These are phyloP conservation scores for Chernovozyma sophiae-reginae DNA, from an alignment of 1,139 yeast species.

Conservation along the genomic window DNA sequence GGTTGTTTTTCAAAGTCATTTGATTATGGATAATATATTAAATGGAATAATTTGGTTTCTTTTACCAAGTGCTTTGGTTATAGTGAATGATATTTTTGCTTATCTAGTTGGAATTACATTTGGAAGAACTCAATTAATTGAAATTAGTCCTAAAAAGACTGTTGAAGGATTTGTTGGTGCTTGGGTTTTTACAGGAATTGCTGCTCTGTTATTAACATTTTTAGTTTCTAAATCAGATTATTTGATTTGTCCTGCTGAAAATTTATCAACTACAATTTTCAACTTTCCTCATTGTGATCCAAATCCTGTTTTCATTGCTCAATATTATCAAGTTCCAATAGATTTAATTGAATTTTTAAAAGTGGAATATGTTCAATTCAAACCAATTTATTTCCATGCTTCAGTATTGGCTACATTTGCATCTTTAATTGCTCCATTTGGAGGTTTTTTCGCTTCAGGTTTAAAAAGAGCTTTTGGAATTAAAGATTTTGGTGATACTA, in stretches of 20 bases:
- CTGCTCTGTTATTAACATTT: conserved; percentile 65
- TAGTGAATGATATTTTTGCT: conserved; percentile 93
- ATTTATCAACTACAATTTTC: conserved; percentile 53
- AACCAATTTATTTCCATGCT: conserved; percentile 89
- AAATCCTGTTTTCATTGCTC: conserved; percentile 83
- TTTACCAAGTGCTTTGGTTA: conserved; percentile 86
- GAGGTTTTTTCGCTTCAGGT: conserved; percentile 97
- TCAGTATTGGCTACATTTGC: conserved; percentile 89
- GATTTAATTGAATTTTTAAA: conserved; percentile 47
- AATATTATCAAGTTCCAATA: conserved; percentile 71
- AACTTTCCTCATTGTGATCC: conserved; percentile 63
- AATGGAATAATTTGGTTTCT: conserved; percentile 94
- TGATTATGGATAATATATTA: conserved; percentile 83
- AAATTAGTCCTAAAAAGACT: conserved; percentile 94
- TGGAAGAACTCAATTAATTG: conserved; percentile 89
- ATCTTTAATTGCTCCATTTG: conserved; percentile 95
- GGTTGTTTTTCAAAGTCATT: conserved; percentile 92
- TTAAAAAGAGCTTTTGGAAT: conserved; percentile 95
- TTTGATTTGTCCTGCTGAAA: conserved; percentile 81
- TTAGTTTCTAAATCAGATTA: conserved; percentile 64
- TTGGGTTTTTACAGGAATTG: conserved; percentile 86
- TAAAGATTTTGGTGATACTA: conserved; percentile 87
- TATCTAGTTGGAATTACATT: conserved; percentile 95
- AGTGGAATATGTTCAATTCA: conserved; percentile 52
- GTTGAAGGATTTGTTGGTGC: conserved; percentile 98